These are phyloP conservation scores for Ascochyta viciae-villosae DNA, from an alignment of 2,329 filamentous ascomycete genomes.

Conservation along the genomic window DNA sequence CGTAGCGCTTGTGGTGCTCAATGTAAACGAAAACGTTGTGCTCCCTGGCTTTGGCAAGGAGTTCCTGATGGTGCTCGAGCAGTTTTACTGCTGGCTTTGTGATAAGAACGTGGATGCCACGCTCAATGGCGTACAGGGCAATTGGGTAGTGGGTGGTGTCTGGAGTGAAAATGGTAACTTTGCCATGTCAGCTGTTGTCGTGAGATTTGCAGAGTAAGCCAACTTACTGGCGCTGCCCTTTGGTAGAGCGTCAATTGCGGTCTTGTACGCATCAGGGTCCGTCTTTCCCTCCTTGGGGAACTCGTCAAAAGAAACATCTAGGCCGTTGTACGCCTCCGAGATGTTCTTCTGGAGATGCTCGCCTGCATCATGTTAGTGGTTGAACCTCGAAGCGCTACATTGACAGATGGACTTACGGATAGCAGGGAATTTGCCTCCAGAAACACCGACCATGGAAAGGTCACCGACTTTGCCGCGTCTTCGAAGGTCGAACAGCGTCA, in stretches of 20 bases:
- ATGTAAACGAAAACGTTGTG: slow-evolving; percentile 88
- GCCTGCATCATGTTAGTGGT: slow-evolving; percentile 57
- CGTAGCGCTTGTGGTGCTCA: slow-evolving; percentile 96
- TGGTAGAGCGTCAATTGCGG: slow-evolving; percentile 81
- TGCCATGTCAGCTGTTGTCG: not conserved
- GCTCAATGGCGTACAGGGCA: slow-evolving; percentile 88
- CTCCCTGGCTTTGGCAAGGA: slow-evolving; percentile 74
- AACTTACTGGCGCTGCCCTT: slow-evolving; percentile 74
- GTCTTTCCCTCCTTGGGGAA: slow-evolving; percentile 76
- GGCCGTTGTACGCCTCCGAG: slow-evolving; percentile 81
- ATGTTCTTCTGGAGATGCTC: slow-evolving; percentile 90
- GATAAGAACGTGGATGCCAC: slow-evolving; percentile 86
- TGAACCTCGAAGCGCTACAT: not conserved
- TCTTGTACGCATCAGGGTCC: slow-evolving; percentile 85
- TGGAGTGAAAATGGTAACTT: slow-evolving; percentile 89
- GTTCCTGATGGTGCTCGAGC: slow-evolving; percentile 77
- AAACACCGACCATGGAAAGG: slow-evolving; percentile 88
- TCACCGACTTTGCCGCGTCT: slow-evolving; percentile 86
- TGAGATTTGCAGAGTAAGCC: not conserved
- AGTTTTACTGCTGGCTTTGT: slow-evolving; percentile 93
- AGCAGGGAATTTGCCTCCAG: slow-evolving; percentile 87
- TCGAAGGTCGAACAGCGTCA: slow-evolving; percentile 88
- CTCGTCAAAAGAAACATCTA: slow-evolving; percentile 86
- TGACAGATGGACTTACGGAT: slow-evolving; percentile 68
- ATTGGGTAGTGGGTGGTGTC: slow-evolving; percentile 94